These are phyloP conservation scores for Fremontodendron californicum DNA, from an alignment of 345 rosid genomes.

Conservation along the genomic window DNA sequence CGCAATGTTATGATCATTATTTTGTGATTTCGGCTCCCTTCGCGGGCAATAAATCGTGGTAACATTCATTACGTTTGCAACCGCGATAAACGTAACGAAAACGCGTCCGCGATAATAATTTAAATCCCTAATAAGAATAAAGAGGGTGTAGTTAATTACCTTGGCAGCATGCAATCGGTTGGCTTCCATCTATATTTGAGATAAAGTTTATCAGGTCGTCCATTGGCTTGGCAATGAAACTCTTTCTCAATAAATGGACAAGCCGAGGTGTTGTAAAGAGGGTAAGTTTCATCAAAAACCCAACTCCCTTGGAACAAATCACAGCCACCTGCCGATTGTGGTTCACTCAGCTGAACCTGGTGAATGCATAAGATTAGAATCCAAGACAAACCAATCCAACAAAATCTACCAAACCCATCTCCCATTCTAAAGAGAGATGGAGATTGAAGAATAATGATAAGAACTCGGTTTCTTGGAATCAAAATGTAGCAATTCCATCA, in stretches of 20 bases:
- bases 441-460: neutral
- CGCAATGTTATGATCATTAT: too few relatives aligned
- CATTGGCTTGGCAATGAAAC: conserved; percentile 52
- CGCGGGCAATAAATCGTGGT: too few relatives aligned
- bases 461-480: neutral
- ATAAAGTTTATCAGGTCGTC: conserved; percentile 45
- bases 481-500: neutral
- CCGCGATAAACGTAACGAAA: neutral
- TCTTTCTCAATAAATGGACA: conserved; percentile 52
- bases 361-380: neutral
- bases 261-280: conserved; percentile 31
- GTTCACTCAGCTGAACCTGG: conserved; percentile 5
- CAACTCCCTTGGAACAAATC: conserved; percentile 42
- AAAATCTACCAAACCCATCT: conserved; percentile 4
- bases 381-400: conserved; percentile 9
- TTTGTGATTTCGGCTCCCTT: too few relatives aligned
- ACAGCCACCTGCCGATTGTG: conserved; percentile 14
- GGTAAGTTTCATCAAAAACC: conserved; percentile 36
- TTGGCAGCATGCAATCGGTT: conserved; percentile 34
- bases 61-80: too few relatives aligned
- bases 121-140: too few relatives aligned
- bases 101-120: too few relatives aligned
- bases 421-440: conserved; percentile 10
- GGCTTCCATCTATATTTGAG: conserved; percentile 59
- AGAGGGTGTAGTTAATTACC: conserved; percentile 22